A percentile compares a stretch with the other conserved stretches of the same genome.
Evolutionary conservation across 2,329 filamentous ascomycete species (phyloP).

Genomic region (Tolypocladium capitatum): DNA sequence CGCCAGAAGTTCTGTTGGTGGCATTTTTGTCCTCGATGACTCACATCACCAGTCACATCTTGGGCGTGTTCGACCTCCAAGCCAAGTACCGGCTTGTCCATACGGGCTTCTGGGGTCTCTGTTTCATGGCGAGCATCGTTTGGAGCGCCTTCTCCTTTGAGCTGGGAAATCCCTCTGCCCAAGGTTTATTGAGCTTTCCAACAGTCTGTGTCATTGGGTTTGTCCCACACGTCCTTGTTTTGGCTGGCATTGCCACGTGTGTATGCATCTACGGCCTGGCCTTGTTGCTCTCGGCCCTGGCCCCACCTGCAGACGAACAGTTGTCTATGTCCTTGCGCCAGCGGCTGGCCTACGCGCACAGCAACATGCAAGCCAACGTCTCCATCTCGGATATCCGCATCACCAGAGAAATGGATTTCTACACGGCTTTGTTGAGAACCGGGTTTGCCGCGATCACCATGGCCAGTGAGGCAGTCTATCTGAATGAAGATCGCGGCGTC

Average conservation of each 20-base stretch:
- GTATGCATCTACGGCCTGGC: slow-evolving; percentile 65
- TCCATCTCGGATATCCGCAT: slow-evolving; percentile 71
- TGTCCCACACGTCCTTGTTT: slow-evolving; percentile 80
- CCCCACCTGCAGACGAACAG: slow-evolving; percentile 15
- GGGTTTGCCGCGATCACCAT: slow-evolving; percentile 84
- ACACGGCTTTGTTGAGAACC: slow-evolving; percentile 73
- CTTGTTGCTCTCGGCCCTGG: slow-evolving; percentile 54
- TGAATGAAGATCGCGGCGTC: slow-evolving; percentile 76
- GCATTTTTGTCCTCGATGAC: slow-evolving; percentile 81
- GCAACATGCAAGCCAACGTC: slow-evolving; percentile 84
- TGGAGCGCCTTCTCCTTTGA: slow-evolving; percentile 58
- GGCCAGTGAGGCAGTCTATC: slow-evolving; percentile 87
- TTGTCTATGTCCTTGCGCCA: slow-evolving; percentile 34
- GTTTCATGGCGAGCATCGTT: slow-evolving; percentile 76
- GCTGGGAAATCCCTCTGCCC: slow-evolving; percentile 42
- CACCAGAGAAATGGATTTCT: slow-evolving; percentile 86
- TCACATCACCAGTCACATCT: slow-evolving; percentile 69
- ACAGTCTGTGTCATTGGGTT: slow-evolving; percentile 93
- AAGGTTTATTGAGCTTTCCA: slow-evolving; percentile 72
- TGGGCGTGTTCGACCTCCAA: slow-evolving; percentile 72
- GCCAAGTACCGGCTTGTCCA: slow-evolving; percentile 69
- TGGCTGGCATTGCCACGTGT: slow-evolving; percentile 67
- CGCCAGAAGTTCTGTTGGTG: slow-evolving; percentile 77
- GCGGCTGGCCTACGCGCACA: slow-evolving; percentile 58
- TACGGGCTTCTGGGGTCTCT: slow-evolving; percentile 79